Conservation (phyloP, 345 rosid species). For the Gossypium raimondii region DNA sequence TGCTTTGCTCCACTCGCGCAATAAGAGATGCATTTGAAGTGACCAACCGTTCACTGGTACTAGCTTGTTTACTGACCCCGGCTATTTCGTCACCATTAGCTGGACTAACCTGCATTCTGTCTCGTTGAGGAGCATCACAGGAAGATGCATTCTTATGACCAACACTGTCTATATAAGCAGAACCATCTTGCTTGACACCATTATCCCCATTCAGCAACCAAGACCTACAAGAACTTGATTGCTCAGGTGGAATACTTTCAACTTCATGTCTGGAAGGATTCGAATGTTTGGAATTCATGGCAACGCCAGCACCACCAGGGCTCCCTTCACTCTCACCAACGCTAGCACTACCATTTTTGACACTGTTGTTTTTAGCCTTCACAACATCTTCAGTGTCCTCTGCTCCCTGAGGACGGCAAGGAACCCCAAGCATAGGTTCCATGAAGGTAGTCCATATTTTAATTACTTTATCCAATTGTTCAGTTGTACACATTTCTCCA, state of each 20-base stretch:
- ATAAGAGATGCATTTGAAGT: constrained; percentile 32
- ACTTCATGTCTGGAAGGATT: constrained; percentile 52
- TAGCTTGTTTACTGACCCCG: constrained; percentile 36
- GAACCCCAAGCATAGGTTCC: constrained; percentile 79
- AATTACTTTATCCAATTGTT: constrained; percentile 84
- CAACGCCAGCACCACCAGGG: constrained; percentile 39
- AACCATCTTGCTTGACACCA: constrained; percentile 44
- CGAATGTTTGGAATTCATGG: constrained; percentile 41
- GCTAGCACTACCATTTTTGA: constrained; percentile 38
- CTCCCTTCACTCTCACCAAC: constrained; percentile 58
- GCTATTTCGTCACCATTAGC: constrained; percentile 49
- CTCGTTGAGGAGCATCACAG: constrained; percentile 37
- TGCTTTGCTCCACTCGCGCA: constrained; percentile 40
- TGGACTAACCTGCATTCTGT: constrained; percentile 39
- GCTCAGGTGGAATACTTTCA: constrained; percentile 48
- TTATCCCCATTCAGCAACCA: constrained; percentile 53
- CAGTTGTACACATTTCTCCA: constrained; percentile 86
- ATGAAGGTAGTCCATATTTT: constrained; percentile 91
- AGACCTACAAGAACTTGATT: constrained; percentile 49
- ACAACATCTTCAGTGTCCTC: constrained; percentile 79
- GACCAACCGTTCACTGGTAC: constrained; percentile 32
- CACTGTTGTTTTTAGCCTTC: constrained; percentile 49
- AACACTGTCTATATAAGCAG: constrained; percentile 30
- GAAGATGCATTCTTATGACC: constrained; percentile 35
- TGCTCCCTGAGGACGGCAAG: constrained; percentile 78